These are phyloP conservation scores for Penicillium antarcticum DNA, from an alignment of 495 filamentous ascomycete genomes.

Conservation along the genomic window DNA sequence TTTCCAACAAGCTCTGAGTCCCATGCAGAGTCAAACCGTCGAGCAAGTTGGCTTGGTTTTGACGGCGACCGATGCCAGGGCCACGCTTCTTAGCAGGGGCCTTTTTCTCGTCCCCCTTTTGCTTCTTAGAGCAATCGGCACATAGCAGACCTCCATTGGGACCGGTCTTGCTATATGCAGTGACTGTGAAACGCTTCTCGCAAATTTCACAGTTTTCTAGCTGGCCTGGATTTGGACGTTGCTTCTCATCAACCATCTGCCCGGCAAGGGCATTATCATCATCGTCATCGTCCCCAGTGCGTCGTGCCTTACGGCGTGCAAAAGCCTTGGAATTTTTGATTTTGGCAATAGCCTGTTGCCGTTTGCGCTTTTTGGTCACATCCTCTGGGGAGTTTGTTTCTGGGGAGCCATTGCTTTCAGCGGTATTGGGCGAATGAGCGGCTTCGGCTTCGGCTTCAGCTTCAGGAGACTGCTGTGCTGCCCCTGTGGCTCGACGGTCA, in stretches of 20 bases:
- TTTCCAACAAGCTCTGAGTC: slow-evolving; percentile 67
- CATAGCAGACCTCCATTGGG: slow-evolving; percentile 83
- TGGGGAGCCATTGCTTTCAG: slow-evolving; percentile 16
- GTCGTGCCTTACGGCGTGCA: slow-evolving; percentile 54
- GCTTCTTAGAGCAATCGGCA: slow-evolving; percentile 75
- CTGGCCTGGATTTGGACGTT: slow-evolving; percentile 74
- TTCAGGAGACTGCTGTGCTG: slow-evolving; percentile 10
- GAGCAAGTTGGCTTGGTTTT: slow-evolving; percentile 72
- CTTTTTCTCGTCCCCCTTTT: slow-evolving; percentile 61
- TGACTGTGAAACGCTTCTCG: slow-evolving; percentile 88
- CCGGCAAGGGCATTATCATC: slow-evolving; percentile 47
- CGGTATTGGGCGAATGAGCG: slow-evolving; percentile 8
- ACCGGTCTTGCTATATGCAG: slow-evolving; percentile 80
- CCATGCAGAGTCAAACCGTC: slow-evolving; percentile 69
- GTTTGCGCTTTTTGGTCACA: slow-evolving; percentile 57
- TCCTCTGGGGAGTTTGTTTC: slow-evolving; percentile 46
- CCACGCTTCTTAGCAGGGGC: slow-evolving; percentile 58
- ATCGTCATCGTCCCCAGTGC: slow-evolving; percentile 45
- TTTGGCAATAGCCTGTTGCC: slow-evolving; percentile 63
- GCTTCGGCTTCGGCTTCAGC: slow-evolving; percentile 16
- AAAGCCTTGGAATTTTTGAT: slow-evolving; percentile 75
- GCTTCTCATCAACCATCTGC: slow-evolving; percentile 58
- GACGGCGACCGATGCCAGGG: slow-evolving; percentile 53
- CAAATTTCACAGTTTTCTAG: slow-evolving; percentile 85
- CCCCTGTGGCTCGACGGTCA: slow-evolving; percentile 45